Evolutionary conservation across 805 yeast species (phyloP), one percentile per base, ranked within the genome.

Genomic region (Candida jianshihensis): DNA sequence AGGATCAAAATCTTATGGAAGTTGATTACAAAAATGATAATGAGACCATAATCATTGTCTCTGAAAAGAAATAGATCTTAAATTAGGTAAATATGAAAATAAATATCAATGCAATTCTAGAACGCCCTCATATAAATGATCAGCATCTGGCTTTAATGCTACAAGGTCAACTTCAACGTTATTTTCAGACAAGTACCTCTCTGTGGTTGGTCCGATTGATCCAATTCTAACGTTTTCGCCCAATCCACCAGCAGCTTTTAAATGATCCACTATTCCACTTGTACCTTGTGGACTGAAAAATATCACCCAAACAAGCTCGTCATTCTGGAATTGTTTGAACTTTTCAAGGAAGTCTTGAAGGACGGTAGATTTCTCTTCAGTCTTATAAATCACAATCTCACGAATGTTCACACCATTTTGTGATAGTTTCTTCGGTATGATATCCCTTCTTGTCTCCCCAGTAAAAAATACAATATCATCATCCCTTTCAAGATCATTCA

Each of bases 251-350:
- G 31, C 31, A 24, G 22, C 33, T 33, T 52, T 54, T n/a, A 75
- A 38, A 41, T 68, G 66, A 9, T 69, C 58, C 4, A 84, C 72
- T 11, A 88, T 78, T 1, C 58, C 64, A 20, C 70, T 72, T 0
- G 95, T 81, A 0, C 96, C 96, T 48, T 92, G 94, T 0, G 96
- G 95, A 43, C 96, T 85, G 59, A 89, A 90, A 41, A 90, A 81
- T 0, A 89, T 81, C 5, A 88, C 61, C 96, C 96, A 87, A 37
- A 63, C 64, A 13, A 47, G 39, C 0, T 38, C 39, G 6, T 29
- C 22, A 6, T 50, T 47, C 2, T 36, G 36, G 16, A 31, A 16
- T 31, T 28, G 38, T 31, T 19, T 13, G 35, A 30, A 12, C 26
- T 35, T 20, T 26, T 31, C 17, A 41, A 31, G 31, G 35, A 70